Conservation (phyloP, 2,329 filamentous ascomycete genomes). For the Cladosporium colombiae region DNA sequence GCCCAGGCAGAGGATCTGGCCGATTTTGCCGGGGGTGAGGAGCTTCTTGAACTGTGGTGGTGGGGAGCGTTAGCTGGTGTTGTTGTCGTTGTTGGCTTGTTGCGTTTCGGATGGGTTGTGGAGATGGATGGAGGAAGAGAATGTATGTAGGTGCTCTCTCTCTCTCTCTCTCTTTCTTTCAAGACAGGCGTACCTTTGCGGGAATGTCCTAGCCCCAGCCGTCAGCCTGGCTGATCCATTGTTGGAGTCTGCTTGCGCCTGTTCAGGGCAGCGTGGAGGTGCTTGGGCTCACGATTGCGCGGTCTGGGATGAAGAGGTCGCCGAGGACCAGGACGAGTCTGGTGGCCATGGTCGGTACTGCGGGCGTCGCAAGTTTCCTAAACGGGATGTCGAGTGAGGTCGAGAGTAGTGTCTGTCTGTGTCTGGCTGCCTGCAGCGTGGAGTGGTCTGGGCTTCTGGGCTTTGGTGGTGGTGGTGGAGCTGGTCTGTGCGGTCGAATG, state of each 20-base stretch:
- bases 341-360: slow-evolving; percentile 62
- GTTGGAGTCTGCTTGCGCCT: slow-evolving; percentile 10
- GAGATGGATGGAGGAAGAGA: background rate
- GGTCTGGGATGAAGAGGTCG: slow-evolving; percentile 90
- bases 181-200: slow-evolving; percentile 64
- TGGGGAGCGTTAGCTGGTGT: slow-evolving; percentile 16
- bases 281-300: slow-evolving; percentile 65
- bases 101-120: background rate
- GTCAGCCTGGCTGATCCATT: slow-evolving; percentile 27
- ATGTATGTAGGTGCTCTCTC: background rate
- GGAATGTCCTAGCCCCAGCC: slow-evolving; percentile 66
- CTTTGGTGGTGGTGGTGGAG: slow-evolving; percentile 2
- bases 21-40: slow-evolving; percentile 60
- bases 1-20: slow-evolving; percentile 59
- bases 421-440: background rate
- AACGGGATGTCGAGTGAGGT: slow-evolving; percentile 18
- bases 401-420: background rate
- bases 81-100: slow-evolving; percentile 11
- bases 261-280: slow-evolving; percentile 18
- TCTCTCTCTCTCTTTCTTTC: background rate
- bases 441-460: slow-evolving; percentile 7
- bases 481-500: slow-evolving; percentile 1
- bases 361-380: slow-evolving; percentile 14
- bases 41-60: slow-evolving; percentile 54
- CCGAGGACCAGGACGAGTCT: slow-evolving; percentile 89